phyloP scores from a whole-genome alignment of 202 grass and related monocot genomes.

The Musa balbisiana region DNA sequence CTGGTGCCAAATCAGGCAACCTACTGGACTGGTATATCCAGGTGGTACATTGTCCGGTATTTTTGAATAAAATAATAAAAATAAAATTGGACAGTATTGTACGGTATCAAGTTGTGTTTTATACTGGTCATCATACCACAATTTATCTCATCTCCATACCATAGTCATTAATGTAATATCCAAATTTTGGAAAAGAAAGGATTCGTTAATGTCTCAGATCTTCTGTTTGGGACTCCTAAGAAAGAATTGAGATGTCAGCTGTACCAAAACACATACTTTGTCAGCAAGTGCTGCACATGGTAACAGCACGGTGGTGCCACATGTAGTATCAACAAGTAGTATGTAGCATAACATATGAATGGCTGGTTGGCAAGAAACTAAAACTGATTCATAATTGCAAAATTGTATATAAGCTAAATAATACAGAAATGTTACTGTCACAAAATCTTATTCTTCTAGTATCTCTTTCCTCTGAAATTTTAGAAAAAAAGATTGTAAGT shows the following conservation, averaged over 20 bases:
- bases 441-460: background rate
- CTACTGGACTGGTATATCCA: too few species aligned
- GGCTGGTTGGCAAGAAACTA: background rate
- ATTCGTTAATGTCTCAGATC: background rate
- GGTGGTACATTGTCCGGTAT: too few species aligned
- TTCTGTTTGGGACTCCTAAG: background rate
- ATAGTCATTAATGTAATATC: too few species aligned
- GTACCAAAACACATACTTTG: background rate
- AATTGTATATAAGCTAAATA: background rate
- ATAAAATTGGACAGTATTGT: too few species aligned
- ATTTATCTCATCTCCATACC: too few species aligned
- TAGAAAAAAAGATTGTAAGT: too few species aligned
- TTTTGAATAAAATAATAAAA: too few species aligned
- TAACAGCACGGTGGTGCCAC: background rate
- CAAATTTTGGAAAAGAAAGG: background rate
- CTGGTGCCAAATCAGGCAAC: too few species aligned
- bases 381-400: constrained; percentile 1
- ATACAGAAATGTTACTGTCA: background rate
- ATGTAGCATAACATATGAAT: background rate
- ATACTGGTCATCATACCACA: too few species aligned
- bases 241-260: background rate
- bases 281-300: background rate
- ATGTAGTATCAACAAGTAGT: background rate
- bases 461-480: too few species aligned
- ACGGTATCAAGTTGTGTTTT: too few species aligned